Evolutionary conservation across 768 basidiomycete species (phyloP), one percentile per base, ranked within the genome.

Genomic region (Tylopilus subfusipes): DNA sequence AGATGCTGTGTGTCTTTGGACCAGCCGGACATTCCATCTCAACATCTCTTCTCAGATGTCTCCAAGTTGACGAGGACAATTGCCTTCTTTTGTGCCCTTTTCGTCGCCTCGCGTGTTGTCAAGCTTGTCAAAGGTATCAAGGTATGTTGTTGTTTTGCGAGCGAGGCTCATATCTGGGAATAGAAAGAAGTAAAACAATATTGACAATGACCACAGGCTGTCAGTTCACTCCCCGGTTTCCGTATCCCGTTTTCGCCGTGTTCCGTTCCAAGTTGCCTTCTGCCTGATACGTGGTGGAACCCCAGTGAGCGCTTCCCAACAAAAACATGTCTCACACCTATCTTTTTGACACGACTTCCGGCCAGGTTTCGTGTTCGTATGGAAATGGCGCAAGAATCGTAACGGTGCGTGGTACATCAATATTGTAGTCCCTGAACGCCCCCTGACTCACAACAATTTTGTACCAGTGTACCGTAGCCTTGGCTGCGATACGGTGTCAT

Each of bases 201-300:
- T 12, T 34, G 25, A 57, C 51, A 19, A 21, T 22, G 24, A 29
- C 12, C n/a, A 36, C 49, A 52, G 54, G 29, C 27, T 22, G 51
- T 55, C n/a, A 22, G 29, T 39, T 55, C 54, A 11, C 63, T 64
- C 9, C 54, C 63, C 4, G 63, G 63, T 7, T 33, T 64, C 27
- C 34, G 51, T 36, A 29, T 59, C 22, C 63, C 60, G 30, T 55
- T 62, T 39, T 29, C 57, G n/a, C 63, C 63, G 2, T 24, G 52
- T 19, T 33, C 43, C 19, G 2, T 54, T 24, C n/a, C 29, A 4
- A 31, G 56, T 24, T 22, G 30, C 14, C 5, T 43, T 39, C 18
- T 56, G 16, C 60, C 63, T 0, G 53, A 42, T 33, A 14, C 36
- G 5, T 54, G 48, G 57, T 64, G 63, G 63, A 64, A 64, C 11